Conservation (phyloP, 495 filamentous ascomycete genomes). For the Aspergillus cavernicola region DNA sequence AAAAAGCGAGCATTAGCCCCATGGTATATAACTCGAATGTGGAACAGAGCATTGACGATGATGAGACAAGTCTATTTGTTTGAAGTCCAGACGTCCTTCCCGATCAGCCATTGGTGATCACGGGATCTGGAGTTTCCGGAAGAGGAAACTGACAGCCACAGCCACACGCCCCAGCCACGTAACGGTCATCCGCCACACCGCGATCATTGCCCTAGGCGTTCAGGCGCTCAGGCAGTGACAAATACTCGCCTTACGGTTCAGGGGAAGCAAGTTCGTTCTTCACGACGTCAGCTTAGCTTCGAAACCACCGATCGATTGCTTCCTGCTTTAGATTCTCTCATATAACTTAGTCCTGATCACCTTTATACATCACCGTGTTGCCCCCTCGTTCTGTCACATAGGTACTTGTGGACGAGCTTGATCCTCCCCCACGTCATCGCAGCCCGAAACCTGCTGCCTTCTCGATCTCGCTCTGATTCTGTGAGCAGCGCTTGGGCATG, state of each 20-base stretch:
- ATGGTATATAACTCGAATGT: constrained; percentile 1
- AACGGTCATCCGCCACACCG: not conserved
- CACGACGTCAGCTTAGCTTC: not conserved
- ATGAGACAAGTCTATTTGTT: constrained; percentile 1
- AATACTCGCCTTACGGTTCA: not conserved
- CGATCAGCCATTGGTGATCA: not conserved
- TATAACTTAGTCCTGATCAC: not conserved
- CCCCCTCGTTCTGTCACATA: not conserved
- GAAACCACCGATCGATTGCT: not conserved
- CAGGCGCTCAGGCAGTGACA: not conserved
- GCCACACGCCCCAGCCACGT: not conserved
- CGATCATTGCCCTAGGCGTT: not conserved
- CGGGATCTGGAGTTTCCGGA: constrained; percentile 1
- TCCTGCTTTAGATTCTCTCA: not conserved
- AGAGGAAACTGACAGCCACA: constrained; percentile 7
- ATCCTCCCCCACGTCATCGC: constrained; percentile 10
- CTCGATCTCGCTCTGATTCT: not conserved
- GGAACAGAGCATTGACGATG: not conserved
- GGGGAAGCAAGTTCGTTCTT: not conserved
- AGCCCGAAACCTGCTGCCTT: constrained; percentile 6
- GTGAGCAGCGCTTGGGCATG: constrained; percentile 3
- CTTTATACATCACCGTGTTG: not conserved
- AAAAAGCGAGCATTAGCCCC: not conserved
- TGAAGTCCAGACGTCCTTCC: constrained; percentile 9
- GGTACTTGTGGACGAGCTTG: not conserved